Evolutionary conservation across 192 early-diverging fungal genomes (phyloP).

Genomic region (Phycomyces blakesleeanus): DNA sequence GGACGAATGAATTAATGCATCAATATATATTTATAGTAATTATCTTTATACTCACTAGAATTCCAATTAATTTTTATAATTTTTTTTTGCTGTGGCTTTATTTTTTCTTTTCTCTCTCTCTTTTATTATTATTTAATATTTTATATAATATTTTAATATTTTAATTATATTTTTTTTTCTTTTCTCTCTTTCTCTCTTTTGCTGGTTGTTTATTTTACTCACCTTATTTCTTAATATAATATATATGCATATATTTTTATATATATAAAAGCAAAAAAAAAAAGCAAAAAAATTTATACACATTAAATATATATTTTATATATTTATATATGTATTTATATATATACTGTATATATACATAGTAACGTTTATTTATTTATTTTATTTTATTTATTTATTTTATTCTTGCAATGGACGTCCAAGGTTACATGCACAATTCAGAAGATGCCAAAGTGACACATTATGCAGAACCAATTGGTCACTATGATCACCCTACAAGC

Average conservation of each 20-base stretch:
- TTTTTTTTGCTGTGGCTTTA: not conserved
- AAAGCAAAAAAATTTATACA: no score
- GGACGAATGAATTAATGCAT: no score
- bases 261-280: no score
- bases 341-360: not conserved
- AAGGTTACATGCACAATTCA: conserved; percentile 14
- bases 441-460: conserved; percentile 4
- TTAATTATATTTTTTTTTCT: conserved; percentile 8
- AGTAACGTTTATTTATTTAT: conserved; percentile 4
- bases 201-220: conserved; percentile 2
- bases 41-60: no score
- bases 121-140: conserved; percentile 7
- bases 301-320: no score
- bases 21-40: no score
- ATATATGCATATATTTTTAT: no score
- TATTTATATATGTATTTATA: no score
- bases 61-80: not conserved
- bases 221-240: no score
- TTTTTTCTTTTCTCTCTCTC: not conserved
- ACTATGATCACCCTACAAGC: not conserved
- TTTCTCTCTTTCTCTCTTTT: conserved; percentile 13
- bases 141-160: conserved; percentile 7
- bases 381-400: not conserved
- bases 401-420: conserved; percentile 14
- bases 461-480: conserved; percentile 9